Conservation (phyloP, 202 grass and related monocot species). For the Carex arenaria region DNA sequence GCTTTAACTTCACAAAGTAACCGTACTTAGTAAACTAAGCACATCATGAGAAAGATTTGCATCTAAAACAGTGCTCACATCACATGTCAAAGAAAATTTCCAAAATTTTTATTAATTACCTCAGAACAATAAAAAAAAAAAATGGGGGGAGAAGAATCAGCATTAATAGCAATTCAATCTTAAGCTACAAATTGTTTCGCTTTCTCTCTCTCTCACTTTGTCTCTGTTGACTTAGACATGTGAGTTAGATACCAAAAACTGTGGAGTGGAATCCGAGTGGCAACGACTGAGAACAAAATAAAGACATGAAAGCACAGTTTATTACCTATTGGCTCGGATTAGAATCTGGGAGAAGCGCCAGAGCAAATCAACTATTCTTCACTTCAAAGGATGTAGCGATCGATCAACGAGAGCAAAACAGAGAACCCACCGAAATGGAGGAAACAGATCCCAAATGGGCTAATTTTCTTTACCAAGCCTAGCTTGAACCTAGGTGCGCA, state of each 20-base stretch:
- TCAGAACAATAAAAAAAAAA: not conserved
- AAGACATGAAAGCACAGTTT: constrained; percentile 4
- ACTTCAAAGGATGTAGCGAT: not conserved
- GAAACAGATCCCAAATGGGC: not conserved
- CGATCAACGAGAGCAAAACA: not conserved
- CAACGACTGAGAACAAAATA: constrained; percentile 8
- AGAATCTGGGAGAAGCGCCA: constrained; percentile 19
- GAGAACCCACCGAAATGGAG: not conserved
- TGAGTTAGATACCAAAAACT: not conserved
- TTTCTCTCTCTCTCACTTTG: not conserved
- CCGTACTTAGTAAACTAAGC: not conserved
- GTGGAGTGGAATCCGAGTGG: constrained; percentile 5
- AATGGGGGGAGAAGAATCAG: not conserved
- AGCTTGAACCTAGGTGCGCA: not conserved
- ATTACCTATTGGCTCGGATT: constrained; percentile 22
- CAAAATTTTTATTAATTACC: not conserved
- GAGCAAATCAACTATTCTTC: not conserved
- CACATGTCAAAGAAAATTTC: not conserved
- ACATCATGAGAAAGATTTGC: not conserved
- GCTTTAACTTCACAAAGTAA: not conserved
- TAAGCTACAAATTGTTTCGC: not conserved
- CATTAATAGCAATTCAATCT: not conserved
- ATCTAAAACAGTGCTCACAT: not conserved
- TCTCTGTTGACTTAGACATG: constrained; percentile 6
- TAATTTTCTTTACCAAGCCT: not conserved